Evolutionary conservation across 73 alveolate species (phyloP), one percentile per base, ranked within the genome.

Genomic region (Blepharisma japonicum): DNA sequence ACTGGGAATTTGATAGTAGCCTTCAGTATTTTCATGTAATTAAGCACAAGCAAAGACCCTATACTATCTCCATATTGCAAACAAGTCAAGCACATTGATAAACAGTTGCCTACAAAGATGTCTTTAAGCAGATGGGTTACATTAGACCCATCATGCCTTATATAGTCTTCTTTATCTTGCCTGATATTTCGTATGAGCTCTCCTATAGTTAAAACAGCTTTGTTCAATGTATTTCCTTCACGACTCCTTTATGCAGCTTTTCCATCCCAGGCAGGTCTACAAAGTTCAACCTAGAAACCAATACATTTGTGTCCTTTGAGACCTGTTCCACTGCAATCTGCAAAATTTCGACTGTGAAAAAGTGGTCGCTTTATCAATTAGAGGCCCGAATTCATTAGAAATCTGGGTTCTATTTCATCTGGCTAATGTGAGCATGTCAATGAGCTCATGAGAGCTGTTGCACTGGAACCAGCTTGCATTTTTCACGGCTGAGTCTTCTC

Each of bases 261-360:
- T 97, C 99, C 76, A 98, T 91, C 21, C 98, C 98, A 47, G 99
- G 98, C 67, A 93, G 84, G 83, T 95, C 99, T 66, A 96, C 83
- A 67, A 96, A 86, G 86, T 90, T 83, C 55, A 96, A 56, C 81
- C 91, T 88, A 0, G 98, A 86, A 74, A 94, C 81, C 49, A 93
- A 72, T 20, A 94, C 95, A 68, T 89, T 89, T 39, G 92, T 91
- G 68, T 96, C 99, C 39, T 85, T 86, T 49, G 95, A 80, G 1
- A 90, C 95, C 49, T 86, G 89, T 55, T 85, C 91, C 20, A 89
- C 95, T 54, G 95, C 85, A 21, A 89, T 87, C 77, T 96, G 91
- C 48, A 96, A 81, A 20, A 96, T 71, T 79, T 96, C 99, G 32
- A 96, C 70, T 18, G 98, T 90, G 85, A 96, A 95, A 39, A 74